Evolutionary conservation across 2,329 filamentous ascomycete species (phyloP), one percentile per base, ranked within the genome.

Genomic region (Blastomyces emzantsi): DNA sequence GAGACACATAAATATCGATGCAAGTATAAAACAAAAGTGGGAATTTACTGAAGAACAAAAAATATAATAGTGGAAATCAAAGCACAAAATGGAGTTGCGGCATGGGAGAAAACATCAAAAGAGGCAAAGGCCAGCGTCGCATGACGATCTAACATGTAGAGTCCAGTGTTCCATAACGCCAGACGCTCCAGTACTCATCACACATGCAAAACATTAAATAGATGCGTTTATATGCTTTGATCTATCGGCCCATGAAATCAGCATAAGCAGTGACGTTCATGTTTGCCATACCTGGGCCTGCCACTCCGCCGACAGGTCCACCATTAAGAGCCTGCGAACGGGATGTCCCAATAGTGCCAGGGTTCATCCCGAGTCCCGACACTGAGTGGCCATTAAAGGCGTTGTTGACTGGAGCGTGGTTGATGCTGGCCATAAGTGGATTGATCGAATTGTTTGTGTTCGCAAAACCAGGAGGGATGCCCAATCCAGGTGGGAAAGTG

Each of bases 401-500:
- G 52, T 65, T 69, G 58, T 74, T 75, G 54, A 65, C 70, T 13
- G 75, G 65, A 28, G 67, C 66, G 30, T 68, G 67, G 62, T 49
- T 74, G 72, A 4, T 71, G 68, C 52, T 15, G 17, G 30, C 30
- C 28, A 30, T 55, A 64, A 22, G 70, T 66, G 65, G 76, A 72
- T 63, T 76, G 70, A 60, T 19, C 45, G 63, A 43, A 39, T 58
- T 52, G 67, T 65, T 52, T 68, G 71, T 62, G 72, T 73, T 64
- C 73, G 69, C 66, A 75, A 93, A 79, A 15, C 90, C 90, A 1
- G 90, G 90, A 17, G 92, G 92, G 7, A 85, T 86, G 1, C 85
- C 74, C 9, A 97, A 82, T 2, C 92, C 92, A 0, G 92, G 92
- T 15, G 92, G 92, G 30, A 92, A 92, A 0, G 90, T 87, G 69